Conservation (phyloP, 805 yeast genomes). For the Candida vaughaniae region DNA sequence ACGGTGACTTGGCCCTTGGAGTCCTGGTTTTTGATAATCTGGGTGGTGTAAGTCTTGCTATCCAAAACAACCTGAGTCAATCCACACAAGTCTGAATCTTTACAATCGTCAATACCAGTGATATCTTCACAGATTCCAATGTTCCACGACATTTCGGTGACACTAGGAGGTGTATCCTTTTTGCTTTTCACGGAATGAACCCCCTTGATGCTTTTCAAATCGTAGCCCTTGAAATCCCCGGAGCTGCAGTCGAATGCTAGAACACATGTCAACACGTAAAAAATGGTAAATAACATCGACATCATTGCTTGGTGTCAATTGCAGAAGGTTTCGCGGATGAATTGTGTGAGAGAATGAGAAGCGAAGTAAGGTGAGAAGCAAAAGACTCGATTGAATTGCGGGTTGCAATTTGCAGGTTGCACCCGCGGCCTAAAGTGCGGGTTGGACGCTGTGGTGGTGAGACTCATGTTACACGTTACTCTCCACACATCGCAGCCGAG, state of each 20-base stretch:
- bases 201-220: constrained; percentile 51
- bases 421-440: too few relatives aligned
- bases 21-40: constrained; percentile 61
- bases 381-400: too few relatives aligned
- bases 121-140: constrained; percentile 66
- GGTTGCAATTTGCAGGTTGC: too few relatives aligned
- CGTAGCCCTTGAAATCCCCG: constrained; percentile 35
- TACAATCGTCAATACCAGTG: constrained; percentile 50
- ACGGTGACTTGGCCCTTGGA: constrained; percentile 32
- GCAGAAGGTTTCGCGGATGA: too few relatives aligned
- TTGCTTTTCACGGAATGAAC: constrained; percentile 39
- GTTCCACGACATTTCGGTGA: constrained; percentile 61
- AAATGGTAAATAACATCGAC: too few relatives aligned
- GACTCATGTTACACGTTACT: too few relatives aligned
- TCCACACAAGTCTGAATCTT: constrained; percentile 78
- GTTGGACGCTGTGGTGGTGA: too few relatives aligned
- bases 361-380: too few relatives aligned
- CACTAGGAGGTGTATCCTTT: constrained; percentile 77
- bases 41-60: constrained; percentile 49
- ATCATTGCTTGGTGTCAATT: too few relatives aligned
- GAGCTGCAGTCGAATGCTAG: constrained; percentile 30
- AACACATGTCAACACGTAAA: background rate
- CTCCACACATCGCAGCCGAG: too few relatives aligned
- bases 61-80: constrained; percentile 54
- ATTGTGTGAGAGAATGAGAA: too few relatives aligned